Base-by-base conservation (phyloP, 1,284 basidiomycete genomes). In the Farysia itapuensis region DNA sequence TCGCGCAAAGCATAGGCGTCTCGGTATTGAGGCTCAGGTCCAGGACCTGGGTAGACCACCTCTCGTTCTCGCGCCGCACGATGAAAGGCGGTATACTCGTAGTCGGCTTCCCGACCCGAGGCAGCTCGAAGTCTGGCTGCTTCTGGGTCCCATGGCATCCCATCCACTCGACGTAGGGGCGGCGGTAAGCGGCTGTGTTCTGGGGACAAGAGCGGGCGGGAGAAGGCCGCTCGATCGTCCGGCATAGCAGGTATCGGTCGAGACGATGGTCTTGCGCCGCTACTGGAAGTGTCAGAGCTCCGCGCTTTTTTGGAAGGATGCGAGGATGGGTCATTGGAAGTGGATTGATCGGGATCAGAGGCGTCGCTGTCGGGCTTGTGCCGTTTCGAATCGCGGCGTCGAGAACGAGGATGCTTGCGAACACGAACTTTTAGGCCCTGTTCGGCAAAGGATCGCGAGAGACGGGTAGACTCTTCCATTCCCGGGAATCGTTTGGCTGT, bases 351-450 rank as follows among this genome's bases (percentile, higher is more conserved):
- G 21, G 15, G 37, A 28, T 64, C 60, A 13, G 54, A 58, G 22
- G 35, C 53, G 26, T 64, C 60, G 44, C 60, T 59, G 18, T 54
- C 50, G 21, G 58, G 54, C 37, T 59, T 64, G 4, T 42, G 35
- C 2, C 60, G 33, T 25, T 64, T 64, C 11, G 60, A 58, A 18
- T 50, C 36, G 24, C 54, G 25, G 19, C 63, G 46, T 16, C 65
- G 39, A 2, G 47, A 52, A 11, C 70, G 44, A 4, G 69, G 67
- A 29, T 73, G 64, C 43, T 72, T 73, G 41, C 70, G 69, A n/a
- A 73, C 69, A 11, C 70, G 69, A 4, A 73, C 64, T 25, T 73
- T 73, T 41, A 73, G 64, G 7, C 70, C 70, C 18, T 73, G 70
- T 15, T 70, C 69, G 2, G 70, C 70, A 35, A 73, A 72, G 7